Percentiles rank a stretch among this genome's conserved stretches.
Evolutionary conservation across 352 stramenopile species (phyloP).

Genomic region (Achlya hypogyna): DNA sequence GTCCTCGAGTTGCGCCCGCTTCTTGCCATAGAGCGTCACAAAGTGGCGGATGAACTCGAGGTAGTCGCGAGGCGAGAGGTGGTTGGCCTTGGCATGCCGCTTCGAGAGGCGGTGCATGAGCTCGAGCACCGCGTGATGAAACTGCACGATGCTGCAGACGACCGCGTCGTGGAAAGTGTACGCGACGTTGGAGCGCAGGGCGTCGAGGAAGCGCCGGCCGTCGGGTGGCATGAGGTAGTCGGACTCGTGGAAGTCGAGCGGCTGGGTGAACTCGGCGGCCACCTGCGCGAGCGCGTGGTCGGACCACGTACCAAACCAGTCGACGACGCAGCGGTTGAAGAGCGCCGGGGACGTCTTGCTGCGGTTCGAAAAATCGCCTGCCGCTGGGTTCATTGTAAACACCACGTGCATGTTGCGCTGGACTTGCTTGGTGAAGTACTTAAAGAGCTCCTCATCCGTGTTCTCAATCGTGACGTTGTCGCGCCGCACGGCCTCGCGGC

Average conservation of each 20-base stretch:
- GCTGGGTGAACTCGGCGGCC: slow-evolving; percentile 94
- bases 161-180: slow-evolving; percentile 69
- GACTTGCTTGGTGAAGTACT: slow-evolving; percentile 96
- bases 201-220: slow-evolving; percentile 21
- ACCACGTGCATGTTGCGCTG: slow-evolving; percentile 99
- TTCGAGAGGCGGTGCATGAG: slow-evolving; percentile 83
- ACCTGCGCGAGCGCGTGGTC: slow-evolving; percentile 97
- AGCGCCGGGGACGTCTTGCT: slow-evolving; percentile 98
- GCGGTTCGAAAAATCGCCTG: slow-evolving; percentile 92
- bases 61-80: slow-evolving; percentile 88
- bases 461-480: slow-evolving; percentile 86
- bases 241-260: slow-evolving; percentile 86
- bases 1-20: slow-evolving; percentile 88
- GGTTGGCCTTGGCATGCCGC: slow-evolving; percentile 80
- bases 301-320: slow-evolving; percentile 99
- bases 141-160: slow-evolving; percentile 78
- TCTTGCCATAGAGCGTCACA: slow-evolving; percentile 85
- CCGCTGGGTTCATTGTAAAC: slow-evolving; percentile 99
- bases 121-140: slow-evolving; percentile 75
- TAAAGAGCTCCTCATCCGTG: slow-evolving; percentile 92
- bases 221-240: slow-evolving; percentile 45
- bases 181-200: slow-evolving; percentile 31
- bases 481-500: slow-evolving; percentile 90
- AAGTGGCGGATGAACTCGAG: slow-evolving; percentile 90
- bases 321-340: slow-evolving; percentile 99